Percentiles rank a stretch among this genome's conserved stretches.
These are phyloP conservation scores for Fusarium lateritium DNA, from an alignment of 2,329 filamentous ascomycete species.

Conservation along the genomic window DNA sequence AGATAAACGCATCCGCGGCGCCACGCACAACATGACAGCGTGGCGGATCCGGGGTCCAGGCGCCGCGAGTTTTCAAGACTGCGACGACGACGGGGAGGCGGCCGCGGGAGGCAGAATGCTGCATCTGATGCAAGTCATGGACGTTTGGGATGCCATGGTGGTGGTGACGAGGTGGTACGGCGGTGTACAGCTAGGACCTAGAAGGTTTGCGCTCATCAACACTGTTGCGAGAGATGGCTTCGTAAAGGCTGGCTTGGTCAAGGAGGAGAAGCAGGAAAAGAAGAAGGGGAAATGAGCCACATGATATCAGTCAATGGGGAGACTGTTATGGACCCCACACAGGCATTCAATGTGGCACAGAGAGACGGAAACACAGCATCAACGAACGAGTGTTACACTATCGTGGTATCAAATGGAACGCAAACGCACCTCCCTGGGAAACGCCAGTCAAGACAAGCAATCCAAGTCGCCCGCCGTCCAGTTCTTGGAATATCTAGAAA, in stretches of 20 bases:
- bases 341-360: background rate
- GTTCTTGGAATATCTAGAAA: slow-evolving; percentile 16
- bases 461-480: slow-evolving; percentile 15
- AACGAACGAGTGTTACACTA: slow-evolving; percentile 36
- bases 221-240: slow-evolving; percentile 86
- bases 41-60: slow-evolving; percentile 82
- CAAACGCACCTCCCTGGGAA: slow-evolving; percentile 27
- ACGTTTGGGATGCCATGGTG: slow-evolving; percentile 92
- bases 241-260: slow-evolving; percentile 80
- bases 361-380: slow-evolving; percentile 13
- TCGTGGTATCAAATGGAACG: slow-evolving; percentile 47
- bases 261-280: slow-evolving; percentile 58
- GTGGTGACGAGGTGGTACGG: slow-evolving; percentile 97
- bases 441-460: slow-evolving; percentile 38
- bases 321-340: background rate
- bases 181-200: slow-evolving; percentile 88
- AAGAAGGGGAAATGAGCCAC: slow-evolving; percentile 53
- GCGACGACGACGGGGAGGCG: slow-evolving; percentile 95
- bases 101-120: slow-evolving; percentile 89
- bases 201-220: slow-evolving; percentile 93
- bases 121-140: slow-evolving; percentile 95
- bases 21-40: slow-evolving; percentile 95
- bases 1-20: slow-evolving; percentile 87
- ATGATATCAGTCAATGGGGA: slow-evolving; percentile 15
- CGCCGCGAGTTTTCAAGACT: slow-evolving; percentile 82